A percentile compares a stretch with the other conserved stretches of the same genome.
Conservation (phyloP, 352 stramenopile genomes). For the Blastocystis hominis region DNA sequence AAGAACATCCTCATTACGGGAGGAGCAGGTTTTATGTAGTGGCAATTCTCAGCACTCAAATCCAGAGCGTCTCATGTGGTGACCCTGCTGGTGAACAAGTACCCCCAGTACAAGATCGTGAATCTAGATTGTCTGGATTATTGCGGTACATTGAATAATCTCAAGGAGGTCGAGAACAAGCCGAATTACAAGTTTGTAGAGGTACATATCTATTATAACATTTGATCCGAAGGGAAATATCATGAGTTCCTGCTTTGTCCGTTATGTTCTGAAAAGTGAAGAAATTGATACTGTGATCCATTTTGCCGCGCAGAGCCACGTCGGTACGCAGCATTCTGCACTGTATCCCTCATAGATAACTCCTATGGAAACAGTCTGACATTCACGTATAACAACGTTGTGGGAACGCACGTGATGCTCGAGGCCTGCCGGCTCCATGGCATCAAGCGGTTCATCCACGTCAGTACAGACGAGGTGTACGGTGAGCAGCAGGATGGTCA, state of each 20-base stretch:
- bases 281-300: constrained; percentile 93
- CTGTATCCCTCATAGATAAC: constrained; percentile 79
- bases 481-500: constrained; percentile 69
- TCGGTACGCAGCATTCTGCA: constrained; percentile 37
- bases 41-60: not conserved
- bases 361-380: constrained; percentile 94
- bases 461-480: constrained; percentile 96
- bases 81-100: constrained; percentile 86
- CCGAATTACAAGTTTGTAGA: constrained; percentile 90
- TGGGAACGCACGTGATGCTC: constrained; percentile 90
- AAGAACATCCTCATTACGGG: constrained; percentile 90
- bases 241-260: constrained; percentile 79
- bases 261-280: constrained; percentile 83
- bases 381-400: constrained; percentile 94
- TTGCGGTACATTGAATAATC: constrained; percentile 77
- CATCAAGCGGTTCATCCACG: constrained; percentile 87
- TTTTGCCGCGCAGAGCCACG: constrained; percentile 87
- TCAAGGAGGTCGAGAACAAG: constrained; percentile 68
- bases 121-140: constrained; percentile 81
- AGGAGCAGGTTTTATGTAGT: constrained; percentile 83
- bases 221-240: constrained; percentile 80
- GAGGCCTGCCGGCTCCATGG: constrained; percentile 80
- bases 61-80: constrained; percentile 82
- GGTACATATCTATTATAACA: not conserved
- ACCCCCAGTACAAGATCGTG: constrained; percentile 90